phyloP scores from a whole-genome alignment of 768 basidiomycete genomes.

The Chalciporus sphaerocephalus region DNA sequence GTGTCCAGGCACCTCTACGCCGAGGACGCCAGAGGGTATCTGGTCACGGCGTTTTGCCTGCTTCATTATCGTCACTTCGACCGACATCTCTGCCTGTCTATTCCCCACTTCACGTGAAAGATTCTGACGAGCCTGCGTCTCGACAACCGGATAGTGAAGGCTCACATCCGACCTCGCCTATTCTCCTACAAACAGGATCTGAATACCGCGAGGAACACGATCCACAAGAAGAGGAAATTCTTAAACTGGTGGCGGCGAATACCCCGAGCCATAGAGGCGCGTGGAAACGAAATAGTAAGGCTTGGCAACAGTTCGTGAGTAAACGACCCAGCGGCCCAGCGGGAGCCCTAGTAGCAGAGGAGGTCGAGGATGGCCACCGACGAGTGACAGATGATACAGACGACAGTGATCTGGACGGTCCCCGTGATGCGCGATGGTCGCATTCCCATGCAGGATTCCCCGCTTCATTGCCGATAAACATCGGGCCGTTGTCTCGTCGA shows the following conservation, averaged over 20 bases:
- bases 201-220: conserved; percentile 29
- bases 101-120: conserved; percentile 45
- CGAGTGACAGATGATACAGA: conserved; percentile 15
- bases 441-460: conserved; percentile 37
- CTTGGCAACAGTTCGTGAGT: conserved; percentile 58
- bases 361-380: conserved; percentile 29
- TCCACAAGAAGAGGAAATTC: conserved; percentile 48
- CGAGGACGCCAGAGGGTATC: conserved; percentile 28
- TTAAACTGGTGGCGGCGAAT: conserved; percentile 63
- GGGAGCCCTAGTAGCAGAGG: conserved; percentile 34
- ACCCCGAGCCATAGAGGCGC: conserved; percentile 68
- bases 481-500: conserved; percentile 36
- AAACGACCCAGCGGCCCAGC: conserved; percentile 29
- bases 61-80: conserved; percentile 56
- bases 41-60: conserved; percentile 42
- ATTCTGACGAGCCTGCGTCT: not conserved
- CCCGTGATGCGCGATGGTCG: conserved; percentile 24
- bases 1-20: conserved; percentile 17
- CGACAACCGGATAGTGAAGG: not conserved
- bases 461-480: conserved; percentile 61
- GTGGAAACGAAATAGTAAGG: conserved; percentile 60
- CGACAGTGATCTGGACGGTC: conserved; percentile 24
- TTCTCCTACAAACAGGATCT: not conserved
- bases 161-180: not conserved
- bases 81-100: conserved; percentile 67